Base-by-base conservation (phyloP, 176 grass and related monocot genomes). In the Musa beccarii region DNA sequence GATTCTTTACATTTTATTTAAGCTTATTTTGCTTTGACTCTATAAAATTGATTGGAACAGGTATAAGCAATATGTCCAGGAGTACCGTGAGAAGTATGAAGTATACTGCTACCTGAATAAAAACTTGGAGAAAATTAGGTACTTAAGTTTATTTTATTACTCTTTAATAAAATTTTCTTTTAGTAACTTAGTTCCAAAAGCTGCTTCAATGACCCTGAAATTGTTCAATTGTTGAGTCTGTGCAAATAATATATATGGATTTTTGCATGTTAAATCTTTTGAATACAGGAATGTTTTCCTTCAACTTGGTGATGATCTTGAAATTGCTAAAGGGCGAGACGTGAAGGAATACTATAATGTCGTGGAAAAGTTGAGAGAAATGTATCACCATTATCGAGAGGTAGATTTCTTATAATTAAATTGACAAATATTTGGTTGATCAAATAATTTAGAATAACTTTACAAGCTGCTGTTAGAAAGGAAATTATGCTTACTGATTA, bases 51-150 rank as follows among this genome's bases (percentile, higher is more conserved):
- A 26, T 54, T 73, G 16, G 1, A 54, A 72, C 78, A 97, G 93
- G 84, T 93, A 88, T 52, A 80, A 90, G 84, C 84, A 87, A 80
- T 97, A 93, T 79, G 68, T 90, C 66, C 88, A 87, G 83, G 93
- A 97, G 82, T 97, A 87, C 83, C 76, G 83, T 79, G 93, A 93
- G 74, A 97, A 97, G 68, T 87, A 90, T 29, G 71, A 71, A 20
- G 90, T 80, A n/a, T 97, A 97, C 72, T 64, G 75, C 56, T 85
- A 83, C 80, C 84, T 97, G 80, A 90, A 80, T 78, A 81, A 73
- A 81, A 86, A 97, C 54, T 63, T 97, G 22, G 84, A 89, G 63
- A 92, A 97, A 90, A 92, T 84, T 53, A 75, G 69, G 93, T 93
- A 93, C 51, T 80, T 84, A 54, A 65, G 20, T 73, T 9, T 71